Conservation (phyloP, 2,329 filamentous ascomycete genomes). For the Cladosporium sp. region DNA sequence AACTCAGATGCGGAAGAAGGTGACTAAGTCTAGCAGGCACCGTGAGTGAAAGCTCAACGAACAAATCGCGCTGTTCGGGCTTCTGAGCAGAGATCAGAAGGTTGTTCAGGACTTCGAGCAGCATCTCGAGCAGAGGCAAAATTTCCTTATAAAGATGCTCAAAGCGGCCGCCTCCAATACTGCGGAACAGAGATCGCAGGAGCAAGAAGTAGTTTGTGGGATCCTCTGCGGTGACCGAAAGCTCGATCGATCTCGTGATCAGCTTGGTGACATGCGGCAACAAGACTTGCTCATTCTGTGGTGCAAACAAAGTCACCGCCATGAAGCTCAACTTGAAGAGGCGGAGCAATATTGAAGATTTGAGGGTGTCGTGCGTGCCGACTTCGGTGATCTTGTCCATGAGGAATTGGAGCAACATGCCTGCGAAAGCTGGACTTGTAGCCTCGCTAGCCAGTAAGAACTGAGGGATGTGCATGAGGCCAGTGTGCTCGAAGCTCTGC, state of each 20-base stretch:
- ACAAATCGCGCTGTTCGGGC: conserved; percentile 86
- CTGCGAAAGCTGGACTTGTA: conserved; percentile 94
- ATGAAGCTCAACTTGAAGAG: conserved; percentile 99
- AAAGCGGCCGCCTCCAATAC: conserved; percentile 95
- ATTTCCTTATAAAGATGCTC: conserved; percentile 99
- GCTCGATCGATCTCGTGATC: conserved; percentile 92
- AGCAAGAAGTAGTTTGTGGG: conserved; percentile 99
- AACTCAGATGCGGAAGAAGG: conserved; percentile 88
- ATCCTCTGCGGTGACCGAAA: conserved; percentile 92
- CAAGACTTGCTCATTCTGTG: conserved; percentile 92
- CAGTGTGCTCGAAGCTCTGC: conserved; percentile 96
- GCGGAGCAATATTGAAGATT: conserved; percentile 85
- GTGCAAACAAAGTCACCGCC: conserved; percentile 94
- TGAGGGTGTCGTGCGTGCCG: conserved; percentile 84
- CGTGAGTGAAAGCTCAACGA: conserved; percentile 93
- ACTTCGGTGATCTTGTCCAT: conserved; percentile 97
- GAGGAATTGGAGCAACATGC: conserved; percentile 94
- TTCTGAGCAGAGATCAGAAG: conserved; percentile 86
- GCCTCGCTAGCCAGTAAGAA: conserved; percentile 99
- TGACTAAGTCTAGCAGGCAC: conserved; percentile 94
- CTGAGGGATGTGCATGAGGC: conserved; percentile 89
- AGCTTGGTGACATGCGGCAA: conserved; percentile 96
- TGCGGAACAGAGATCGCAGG: conserved; percentile 85
- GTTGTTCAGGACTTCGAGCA: conserved; percentile 95
- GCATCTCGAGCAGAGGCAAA: conserved; percentile 90